A percentile compares a stretch with the other conserved stretches of the same genome.
Evolutionary conservation across 345 rosid species (phyloP).

Genomic region (Salix caprea): DNA sequence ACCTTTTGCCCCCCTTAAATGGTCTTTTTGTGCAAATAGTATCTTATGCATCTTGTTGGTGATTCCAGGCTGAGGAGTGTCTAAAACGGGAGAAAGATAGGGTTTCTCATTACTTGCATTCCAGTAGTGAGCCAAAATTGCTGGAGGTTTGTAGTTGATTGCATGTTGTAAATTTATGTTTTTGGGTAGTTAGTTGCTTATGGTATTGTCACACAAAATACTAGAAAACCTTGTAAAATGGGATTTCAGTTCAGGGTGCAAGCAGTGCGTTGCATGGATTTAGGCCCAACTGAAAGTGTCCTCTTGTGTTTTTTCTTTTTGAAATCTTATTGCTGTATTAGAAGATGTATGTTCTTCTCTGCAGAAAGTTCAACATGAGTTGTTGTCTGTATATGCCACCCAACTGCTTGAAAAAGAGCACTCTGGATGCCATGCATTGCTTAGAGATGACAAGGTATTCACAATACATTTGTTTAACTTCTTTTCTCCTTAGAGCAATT

Average conservation of each 20-base stretch:
- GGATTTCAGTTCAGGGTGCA: neutral
- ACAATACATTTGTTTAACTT: too few species aligned
- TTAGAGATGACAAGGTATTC: conserved; percentile 35
- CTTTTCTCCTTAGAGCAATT: neutral
- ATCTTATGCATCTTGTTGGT: neutral
- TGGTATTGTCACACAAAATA: neutral
- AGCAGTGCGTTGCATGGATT: neutral
- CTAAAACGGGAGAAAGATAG: conserved; percentile 39
- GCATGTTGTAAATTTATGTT: neutral
- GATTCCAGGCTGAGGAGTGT: conserved; percentile 36
- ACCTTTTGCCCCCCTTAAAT: neutral
- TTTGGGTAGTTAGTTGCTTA: neutral
- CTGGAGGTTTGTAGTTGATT: conserved; percentile 26
- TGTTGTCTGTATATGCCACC: conserved; percentile 25
- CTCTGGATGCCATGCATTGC: conserved; percentile 38
- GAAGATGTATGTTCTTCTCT: neutral
- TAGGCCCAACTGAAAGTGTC: neutral
- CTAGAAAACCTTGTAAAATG: neutral
- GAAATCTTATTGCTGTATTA: neutral
- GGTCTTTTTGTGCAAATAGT: neutral
- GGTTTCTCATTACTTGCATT: conserved; percentile 34
- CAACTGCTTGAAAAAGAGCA: conserved; percentile 40
- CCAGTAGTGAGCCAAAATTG: conserved; percentile 39
- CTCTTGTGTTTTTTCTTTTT: neutral
- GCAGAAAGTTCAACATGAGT: conserved; percentile 38